Evolutionary conservation across 371 early-diverging fungal species (phyloP).

Genomic region (Sanchytrium tribonematis): DNA sequence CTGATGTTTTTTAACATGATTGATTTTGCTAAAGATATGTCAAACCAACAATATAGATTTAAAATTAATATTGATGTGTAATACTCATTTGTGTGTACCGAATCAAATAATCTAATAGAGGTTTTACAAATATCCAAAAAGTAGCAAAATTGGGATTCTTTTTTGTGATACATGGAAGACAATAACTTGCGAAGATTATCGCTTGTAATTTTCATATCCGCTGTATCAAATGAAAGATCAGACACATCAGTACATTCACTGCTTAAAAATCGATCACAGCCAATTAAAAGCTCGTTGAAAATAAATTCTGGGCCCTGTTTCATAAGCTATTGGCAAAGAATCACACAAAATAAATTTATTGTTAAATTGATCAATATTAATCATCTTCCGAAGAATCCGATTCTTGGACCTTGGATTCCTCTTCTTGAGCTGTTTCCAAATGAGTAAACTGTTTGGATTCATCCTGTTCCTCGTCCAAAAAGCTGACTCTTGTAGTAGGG

Average conservation of each 20-base stretch:
- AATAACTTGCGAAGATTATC: background rate
- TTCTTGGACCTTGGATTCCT: too few species aligned
- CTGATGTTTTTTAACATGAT: background rate
- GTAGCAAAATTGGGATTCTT: background rate
- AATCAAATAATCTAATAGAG: background rate
- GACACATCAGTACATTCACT: background rate
- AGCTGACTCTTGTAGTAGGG: too few species aligned
- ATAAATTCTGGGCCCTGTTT: background rate
- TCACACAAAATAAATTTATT: too few species aligned
- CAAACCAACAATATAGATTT: background rate
- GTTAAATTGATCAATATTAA: too few species aligned
- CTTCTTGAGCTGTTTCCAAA: too few species aligned
- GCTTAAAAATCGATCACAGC: background rate
- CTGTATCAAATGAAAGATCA: background rate
- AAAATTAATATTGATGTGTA: background rate
- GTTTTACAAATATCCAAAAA: background rate
- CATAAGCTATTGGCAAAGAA: too few species aligned
- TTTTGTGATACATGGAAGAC: background rate
- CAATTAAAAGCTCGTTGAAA: background rate
- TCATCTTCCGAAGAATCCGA: too few species aligned
- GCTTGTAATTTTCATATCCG: background rate
- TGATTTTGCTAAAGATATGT: background rate
- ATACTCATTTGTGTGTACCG: background rate
- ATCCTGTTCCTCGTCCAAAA: too few species aligned
- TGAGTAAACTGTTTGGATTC: too few species aligned